Evolutionary conservation across 2,329 filamentous ascomycete genomes (phyloP).

Genomic region (Trichoderma koningiopsis): DNA sequence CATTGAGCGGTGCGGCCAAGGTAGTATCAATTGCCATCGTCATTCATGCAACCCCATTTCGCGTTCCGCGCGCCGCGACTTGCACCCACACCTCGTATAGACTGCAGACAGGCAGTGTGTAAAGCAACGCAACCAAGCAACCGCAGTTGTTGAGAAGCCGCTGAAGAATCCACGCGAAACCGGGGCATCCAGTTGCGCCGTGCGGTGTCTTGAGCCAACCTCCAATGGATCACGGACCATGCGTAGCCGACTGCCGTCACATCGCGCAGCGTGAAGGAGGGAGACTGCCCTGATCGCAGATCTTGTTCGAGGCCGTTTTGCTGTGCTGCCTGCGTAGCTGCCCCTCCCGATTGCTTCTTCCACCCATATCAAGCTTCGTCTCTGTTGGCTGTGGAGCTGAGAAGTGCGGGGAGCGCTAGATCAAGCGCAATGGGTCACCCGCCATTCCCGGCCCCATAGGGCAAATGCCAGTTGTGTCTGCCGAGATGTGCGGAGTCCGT

Average conservation of each 20-base stretch:
- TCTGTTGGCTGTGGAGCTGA: background rate
- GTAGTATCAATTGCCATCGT: slow-evolving; percentile 10
- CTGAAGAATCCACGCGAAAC: background rate
- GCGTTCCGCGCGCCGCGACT: background rate
- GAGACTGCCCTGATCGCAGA: background rate
- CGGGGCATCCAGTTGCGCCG: background rate
- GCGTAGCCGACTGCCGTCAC: slow-evolving; percentile 13
- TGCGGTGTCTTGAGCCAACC: background rate
- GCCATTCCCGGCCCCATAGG: slow-evolving; percentile 7
- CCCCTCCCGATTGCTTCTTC: background rate
- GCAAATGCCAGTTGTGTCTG: background rate
- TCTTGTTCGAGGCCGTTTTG: background rate
- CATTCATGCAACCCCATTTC: slow-evolving; percentile 5
- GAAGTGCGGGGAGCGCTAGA: slow-evolving; percentile 21
- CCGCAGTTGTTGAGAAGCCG: background rate
- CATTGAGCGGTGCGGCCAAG: background rate
- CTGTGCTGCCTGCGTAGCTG: background rate
- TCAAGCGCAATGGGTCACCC: background rate
- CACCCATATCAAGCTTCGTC: background rate
- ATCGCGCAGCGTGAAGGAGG: background rate
- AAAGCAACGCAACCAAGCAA: background rate
- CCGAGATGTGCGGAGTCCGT: background rate
- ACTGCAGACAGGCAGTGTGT: background rate
- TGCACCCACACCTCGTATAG: background rate
- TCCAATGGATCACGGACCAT: background rate